Conservation (phyloP, 2,329 filamentous ascomycete species). For the Aspergillus pseudotamarii region DNA sequence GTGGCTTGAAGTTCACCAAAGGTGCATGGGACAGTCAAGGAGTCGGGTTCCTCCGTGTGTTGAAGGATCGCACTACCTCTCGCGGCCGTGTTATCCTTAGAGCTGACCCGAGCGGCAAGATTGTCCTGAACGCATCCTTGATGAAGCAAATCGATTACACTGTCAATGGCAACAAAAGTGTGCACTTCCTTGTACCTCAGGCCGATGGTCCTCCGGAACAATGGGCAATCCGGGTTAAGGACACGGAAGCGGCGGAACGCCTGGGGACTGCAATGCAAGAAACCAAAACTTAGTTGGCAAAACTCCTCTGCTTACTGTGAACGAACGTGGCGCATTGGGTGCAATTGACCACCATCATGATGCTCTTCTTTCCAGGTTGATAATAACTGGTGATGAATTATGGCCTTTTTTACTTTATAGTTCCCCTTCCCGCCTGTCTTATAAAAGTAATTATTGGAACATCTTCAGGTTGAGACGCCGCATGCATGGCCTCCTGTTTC, state of each 20-base stretch:
- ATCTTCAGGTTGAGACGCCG: background rate
- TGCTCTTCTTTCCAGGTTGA: slow-evolving; percentile 12
- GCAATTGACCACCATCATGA: slow-evolving; percentile 15
- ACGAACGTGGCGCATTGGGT: slow-evolving; percentile 17
- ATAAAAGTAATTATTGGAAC: slow-evolving; percentile 1
- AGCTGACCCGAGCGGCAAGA: slow-evolving; percentile 72
- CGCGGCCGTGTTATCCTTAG: slow-evolving; percentile 70
- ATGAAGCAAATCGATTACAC: slow-evolving; percentile 66
- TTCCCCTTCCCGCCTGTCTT: slow-evolving; percentile 5
- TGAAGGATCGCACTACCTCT: slow-evolving; percentile 72
- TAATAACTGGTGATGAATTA: slow-evolving; percentile 20
- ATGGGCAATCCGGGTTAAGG: slow-evolving; percentile 72
- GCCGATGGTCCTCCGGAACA: slow-evolving; percentile 65
- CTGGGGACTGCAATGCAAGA: slow-evolving; percentile 23
- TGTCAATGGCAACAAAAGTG: slow-evolving; percentile 51
- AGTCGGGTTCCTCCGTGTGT: slow-evolving; percentile 69
- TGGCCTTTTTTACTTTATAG: slow-evolving; percentile 15
- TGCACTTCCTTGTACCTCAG: slow-evolving; percentile 51
- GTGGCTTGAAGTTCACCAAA: slow-evolving; percentile 64
- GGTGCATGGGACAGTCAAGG: slow-evolving; percentile 69
- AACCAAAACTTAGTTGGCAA: slow-evolving; percentile 21
- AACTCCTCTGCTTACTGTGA: slow-evolving; percentile 10
- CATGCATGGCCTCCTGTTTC: background rate
- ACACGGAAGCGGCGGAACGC: slow-evolving; percentile 15
- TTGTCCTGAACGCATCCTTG: slow-evolving; percentile 72